A percentile compares a stretch with the other conserved stretches of the same genome.
Evolutionary conservation across 257 asterid genomes (phyloP).

Genomic region (Solanum pennellii): DNA sequence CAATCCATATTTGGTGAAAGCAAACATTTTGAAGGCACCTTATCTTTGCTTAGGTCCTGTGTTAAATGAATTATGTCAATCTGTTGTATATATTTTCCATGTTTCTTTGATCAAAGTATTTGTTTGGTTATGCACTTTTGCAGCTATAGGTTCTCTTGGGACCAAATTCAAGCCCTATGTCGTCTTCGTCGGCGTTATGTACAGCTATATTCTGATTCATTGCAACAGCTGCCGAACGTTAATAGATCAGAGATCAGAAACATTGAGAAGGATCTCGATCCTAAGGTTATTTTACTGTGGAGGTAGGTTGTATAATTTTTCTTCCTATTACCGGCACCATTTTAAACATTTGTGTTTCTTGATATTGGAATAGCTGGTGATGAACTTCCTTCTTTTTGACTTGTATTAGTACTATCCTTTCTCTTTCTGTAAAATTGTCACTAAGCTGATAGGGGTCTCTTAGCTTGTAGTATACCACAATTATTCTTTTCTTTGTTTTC

Average conservation of each 20-base stretch:
- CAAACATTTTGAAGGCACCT: background rate
- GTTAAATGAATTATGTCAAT: background rate
- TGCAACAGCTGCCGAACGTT: slow-evolving; percentile 47
- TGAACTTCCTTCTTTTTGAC: background rate
- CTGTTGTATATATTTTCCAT: background rate
- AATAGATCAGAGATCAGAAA: slow-evolving; percentile 45
- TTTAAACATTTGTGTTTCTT: background rate
- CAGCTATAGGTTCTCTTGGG: slow-evolving; percentile 95
- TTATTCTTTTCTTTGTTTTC: background rate
- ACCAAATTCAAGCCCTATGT: slow-evolving; percentile 69
- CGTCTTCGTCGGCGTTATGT: slow-evolving; percentile 84
- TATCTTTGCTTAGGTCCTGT: background rate
- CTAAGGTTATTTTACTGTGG: slow-evolving; percentile 87
- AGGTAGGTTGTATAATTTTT: slow-evolving; percentile 40
- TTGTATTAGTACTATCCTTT: background rate
- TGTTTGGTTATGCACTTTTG: slow-evolving; percentile 3
- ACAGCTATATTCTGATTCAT: slow-evolving; percentile 71
- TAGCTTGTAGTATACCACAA: background rate
- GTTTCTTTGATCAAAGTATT: background rate
- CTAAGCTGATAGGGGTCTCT: background rate
- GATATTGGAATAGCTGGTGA: background rate
- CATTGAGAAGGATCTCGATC: slow-evolving; percentile 88
- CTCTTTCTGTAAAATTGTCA: background rate
- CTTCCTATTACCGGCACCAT: background rate
- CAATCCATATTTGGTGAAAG: background rate